Percentiles rank a stretch among this genome's conserved stretches.
Conservation (phyloP, 768 basidiomycete genomes). For the Kwoniella europaea region DNA sequence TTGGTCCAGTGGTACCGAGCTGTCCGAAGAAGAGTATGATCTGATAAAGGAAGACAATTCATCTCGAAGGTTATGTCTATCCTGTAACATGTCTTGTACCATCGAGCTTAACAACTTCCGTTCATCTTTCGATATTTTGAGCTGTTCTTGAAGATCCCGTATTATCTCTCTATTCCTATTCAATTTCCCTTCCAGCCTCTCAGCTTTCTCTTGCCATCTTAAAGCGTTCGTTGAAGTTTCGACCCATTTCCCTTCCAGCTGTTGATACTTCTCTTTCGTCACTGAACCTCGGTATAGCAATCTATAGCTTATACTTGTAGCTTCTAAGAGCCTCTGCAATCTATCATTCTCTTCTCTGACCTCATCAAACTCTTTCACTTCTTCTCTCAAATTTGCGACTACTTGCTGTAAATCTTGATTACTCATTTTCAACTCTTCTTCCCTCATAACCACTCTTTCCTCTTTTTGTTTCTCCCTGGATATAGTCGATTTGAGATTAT, state of each 20-base stretch:
- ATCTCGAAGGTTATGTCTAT: not conserved
- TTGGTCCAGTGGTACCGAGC: not conserved
- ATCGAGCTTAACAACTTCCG: not conserved
- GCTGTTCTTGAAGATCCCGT: slow-evolving; percentile 12
- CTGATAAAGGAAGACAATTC: not conserved
- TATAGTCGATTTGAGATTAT: not conserved
- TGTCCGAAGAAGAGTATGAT: not conserved
- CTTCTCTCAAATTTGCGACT: slow-evolving; percentile 5
- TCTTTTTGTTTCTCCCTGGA: not conserved
- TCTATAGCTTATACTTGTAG: slow-evolving; percentile 12
- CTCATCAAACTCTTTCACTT: not conserved
- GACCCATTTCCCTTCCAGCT: slow-evolving; percentile 8
- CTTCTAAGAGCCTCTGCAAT: slow-evolving; percentile 18
- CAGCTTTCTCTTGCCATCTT: slow-evolving; percentile 13
- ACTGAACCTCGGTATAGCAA: slow-evolving; percentile 19
- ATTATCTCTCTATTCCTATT: not conserved
- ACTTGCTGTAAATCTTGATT: slow-evolving; percentile 7
- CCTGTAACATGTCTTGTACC: not conserved
- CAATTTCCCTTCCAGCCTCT: slow-evolving; percentile 3
- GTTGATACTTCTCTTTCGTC: slow-evolving; percentile 2
- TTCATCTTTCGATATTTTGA: not conserved
- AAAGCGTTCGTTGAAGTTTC: not conserved
- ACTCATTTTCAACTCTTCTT: slow-evolving; percentile 1
- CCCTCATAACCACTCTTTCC: not conserved
- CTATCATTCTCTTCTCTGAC: slow-evolving; percentile 18